These are phyloP conservation scores for Tephrocybe sp. DNA, from an alignment of 768 basidiomycete species.

Conservation along the genomic window DNA sequence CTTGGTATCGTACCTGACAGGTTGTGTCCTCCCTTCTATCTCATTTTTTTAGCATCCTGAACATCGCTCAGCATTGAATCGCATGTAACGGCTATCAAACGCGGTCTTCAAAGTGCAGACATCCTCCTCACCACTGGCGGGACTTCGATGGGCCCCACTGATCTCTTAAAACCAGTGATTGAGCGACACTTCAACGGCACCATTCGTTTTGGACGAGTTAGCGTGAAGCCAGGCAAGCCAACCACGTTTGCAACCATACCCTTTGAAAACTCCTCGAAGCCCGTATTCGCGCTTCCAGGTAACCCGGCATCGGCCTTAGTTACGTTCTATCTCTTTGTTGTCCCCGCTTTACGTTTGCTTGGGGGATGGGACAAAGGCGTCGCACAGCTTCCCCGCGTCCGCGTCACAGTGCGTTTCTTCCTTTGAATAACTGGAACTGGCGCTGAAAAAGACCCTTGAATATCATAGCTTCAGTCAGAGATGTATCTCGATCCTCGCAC, in stretches of 20 bases:
- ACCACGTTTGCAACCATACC: conserved; percentile 88
- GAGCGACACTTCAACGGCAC: conserved; percentile 75
- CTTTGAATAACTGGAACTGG: not conserved
- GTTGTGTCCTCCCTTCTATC: conserved; percentile 36
- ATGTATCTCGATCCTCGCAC: conserved; percentile 73
- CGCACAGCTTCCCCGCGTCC: conserved; percentile 60
- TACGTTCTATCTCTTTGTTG: conserved; percentile 80
- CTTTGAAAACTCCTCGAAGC: conserved; percentile 43
- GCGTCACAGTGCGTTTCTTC: conserved; percentile 56
- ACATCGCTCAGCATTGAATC: conserved; percentile 43
- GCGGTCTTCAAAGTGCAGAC: conserved; percentile 65
- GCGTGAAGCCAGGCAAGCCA: conserved; percentile 84
- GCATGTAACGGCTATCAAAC: conserved; percentile 56
- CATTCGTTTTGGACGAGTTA: conserved; percentile 85
- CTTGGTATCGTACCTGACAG: conserved; percentile 78
- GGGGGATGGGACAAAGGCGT: conserved; percentile 62
- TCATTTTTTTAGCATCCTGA: not conserved
- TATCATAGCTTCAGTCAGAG: conserved; percentile 49
- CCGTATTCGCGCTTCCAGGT: conserved; percentile 83
- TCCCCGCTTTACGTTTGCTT: conserved; percentile 73
- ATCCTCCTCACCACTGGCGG: conserved; percentile 85
- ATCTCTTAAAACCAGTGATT: conserved; percentile 86
- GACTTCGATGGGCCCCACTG: conserved; percentile 88
- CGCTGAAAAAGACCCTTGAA: not conserved
- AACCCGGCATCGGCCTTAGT: conserved; percentile 90